These are phyloP conservation scores for Protomyces macrosporus DNA, from an alignment of 1,139 yeast species.

Conservation along the genomic window DNA sequence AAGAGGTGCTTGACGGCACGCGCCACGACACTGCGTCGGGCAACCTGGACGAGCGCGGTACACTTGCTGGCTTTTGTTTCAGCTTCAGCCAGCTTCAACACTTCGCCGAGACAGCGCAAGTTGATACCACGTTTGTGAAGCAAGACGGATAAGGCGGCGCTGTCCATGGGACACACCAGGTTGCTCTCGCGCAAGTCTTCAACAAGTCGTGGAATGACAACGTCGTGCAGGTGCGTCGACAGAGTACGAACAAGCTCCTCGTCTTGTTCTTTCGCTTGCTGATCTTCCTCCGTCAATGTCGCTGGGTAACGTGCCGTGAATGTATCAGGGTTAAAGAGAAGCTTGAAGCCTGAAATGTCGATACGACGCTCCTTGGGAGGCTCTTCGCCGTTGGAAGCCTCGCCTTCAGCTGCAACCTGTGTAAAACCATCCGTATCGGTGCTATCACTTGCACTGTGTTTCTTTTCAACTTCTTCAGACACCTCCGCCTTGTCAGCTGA, in stretches of 20 bases:
- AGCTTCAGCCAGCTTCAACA: conserved; percentile 35
- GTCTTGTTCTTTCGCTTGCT: conserved; percentile 43
- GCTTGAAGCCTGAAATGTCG: conserved; percentile 39
- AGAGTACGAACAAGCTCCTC: conserved; percentile 65
- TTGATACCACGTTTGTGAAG: conserved; percentile 83
- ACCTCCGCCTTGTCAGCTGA: conserved; percentile 14
- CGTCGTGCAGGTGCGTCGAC: conserved; percentile 56
- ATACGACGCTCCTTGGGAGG: conserved; percentile 27
- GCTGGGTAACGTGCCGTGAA: conserved; percentile 43
- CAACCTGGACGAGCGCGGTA: conserved; percentile 44
- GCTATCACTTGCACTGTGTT: not conserved
- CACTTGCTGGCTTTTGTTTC: conserved; percentile 37
- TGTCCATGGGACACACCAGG: conserved; percentile 70
- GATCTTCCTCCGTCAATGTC: conserved; percentile 39
- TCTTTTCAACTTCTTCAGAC: conserved; percentile 19
- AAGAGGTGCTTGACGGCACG: conserved; percentile 75
- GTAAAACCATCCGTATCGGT: conserved; percentile 14
- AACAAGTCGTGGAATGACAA: conserved; percentile 61
- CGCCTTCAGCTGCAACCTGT: conserved; percentile 9
- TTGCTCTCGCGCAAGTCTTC: conserved; percentile 49
- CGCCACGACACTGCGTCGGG: conserved; percentile 66
- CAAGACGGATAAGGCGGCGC: conserved; percentile 60
- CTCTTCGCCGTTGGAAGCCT: conserved; percentile 6
- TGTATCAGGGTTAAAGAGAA: conserved; percentile 74
- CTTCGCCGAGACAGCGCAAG: conserved; percentile 72